A percentile compares a stretch with the other conserved stretches of the same genome.
Evolutionary conservation across 2,329 filamentous ascomycete genomes (phyloP).

Genomic region (Tolypocladium endophyticum): DNA sequence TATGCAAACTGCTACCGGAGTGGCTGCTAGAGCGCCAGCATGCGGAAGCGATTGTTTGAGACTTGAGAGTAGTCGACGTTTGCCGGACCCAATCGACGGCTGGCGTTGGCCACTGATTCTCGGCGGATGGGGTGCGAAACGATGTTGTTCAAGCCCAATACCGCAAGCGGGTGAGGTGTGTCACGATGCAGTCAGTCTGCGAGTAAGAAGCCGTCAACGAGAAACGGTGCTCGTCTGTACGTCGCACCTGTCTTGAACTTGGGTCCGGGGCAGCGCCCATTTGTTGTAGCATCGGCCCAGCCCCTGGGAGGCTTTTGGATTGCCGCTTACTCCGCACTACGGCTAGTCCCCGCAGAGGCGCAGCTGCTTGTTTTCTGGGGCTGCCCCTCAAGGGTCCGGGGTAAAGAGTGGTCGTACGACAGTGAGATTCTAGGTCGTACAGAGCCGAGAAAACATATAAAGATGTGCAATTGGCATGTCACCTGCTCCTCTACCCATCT

Average conservation of each 20-base stretch:
- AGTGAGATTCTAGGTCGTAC: no score
- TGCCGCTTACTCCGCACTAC: background rate
- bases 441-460: background rate
- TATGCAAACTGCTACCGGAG: background rate
- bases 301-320: background rate
- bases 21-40: background rate
- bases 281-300: background rate
- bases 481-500: background rate
- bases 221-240: background rate
- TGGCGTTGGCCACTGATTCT: background rate
- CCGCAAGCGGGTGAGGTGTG: background rate
- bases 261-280: background rate
- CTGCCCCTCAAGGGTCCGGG: background rate
- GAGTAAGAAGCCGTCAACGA: background rate
- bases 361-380: background rate
- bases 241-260: background rate
- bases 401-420: background rate
- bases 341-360: background rate
- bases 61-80: no score
- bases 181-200: background rate
- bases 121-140: no score
- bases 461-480: background rate
- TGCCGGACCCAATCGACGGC: background rate
- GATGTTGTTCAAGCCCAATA: no score
- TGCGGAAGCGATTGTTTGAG: background rate